Evolutionary conservation across 768 basidiomycete species (phyloP), one percentile per base, ranked within the genome.

Genomic region (Rhodotorula diobovata): DNA sequence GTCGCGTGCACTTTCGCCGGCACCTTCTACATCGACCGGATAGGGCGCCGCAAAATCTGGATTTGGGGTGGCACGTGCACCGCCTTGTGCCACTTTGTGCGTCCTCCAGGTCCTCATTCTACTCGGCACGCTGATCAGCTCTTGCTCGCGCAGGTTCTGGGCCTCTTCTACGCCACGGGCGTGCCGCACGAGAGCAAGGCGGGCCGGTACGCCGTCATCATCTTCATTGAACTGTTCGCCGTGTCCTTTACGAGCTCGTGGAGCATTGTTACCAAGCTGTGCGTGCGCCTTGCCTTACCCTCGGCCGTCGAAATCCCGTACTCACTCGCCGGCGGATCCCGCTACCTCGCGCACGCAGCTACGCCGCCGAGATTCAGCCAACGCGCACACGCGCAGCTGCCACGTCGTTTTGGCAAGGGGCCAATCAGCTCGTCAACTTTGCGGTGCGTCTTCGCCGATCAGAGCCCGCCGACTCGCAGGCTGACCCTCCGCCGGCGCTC

Each of bases 221-320:
- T 81, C 37, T 75, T 84, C n/a, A 84, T 85, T 76, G 84, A 85
- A 46, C 60, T 83, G 58, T 85, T 84, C 68, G 78, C 84, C 39
- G 78, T 83, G 51, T 81, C 81, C 43, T 85, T 84, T 64, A 76
- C 81, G 8, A 78, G 80, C 72, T 82, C 80, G 59, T 84, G 84
- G 84, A 83, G 82, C 30, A 79, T 85, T 66, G 80, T 66, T 21
- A 62, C 70, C 12, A 71, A 67, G 58, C 71, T 76, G 37, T 57
- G 54, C 34, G 54, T 35, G 23, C 28, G 20, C 80, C 77, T 28
- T 81, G 82, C 68, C 80, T 84, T 72, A 81, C n/a, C 43, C 41
- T 30, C 16, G 6, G 21, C 4, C 46, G 46, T 48, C 46, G 46
- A 23, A 4, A 21, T 7, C 20, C 46, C 46, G 12, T 4, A 48